Evolutionary conservation across 164 flowering plant genomes (phyloP), one percentile per base, ranked within the genome.

Genomic region (Echeveria elegans): DNA sequence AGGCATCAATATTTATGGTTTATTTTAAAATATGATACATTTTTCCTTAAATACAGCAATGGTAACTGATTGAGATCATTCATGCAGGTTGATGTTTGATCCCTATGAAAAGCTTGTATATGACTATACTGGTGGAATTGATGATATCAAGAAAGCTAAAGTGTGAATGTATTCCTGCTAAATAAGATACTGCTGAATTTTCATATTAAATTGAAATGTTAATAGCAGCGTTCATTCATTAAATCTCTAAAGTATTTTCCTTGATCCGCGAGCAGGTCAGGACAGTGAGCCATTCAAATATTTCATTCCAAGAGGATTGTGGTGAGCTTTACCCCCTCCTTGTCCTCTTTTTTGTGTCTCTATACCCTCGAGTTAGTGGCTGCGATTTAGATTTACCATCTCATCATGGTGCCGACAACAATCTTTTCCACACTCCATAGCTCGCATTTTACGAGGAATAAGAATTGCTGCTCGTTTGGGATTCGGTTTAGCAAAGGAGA

Each of bases 381-480:
- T 14, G 18, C 12, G 5, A 21, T 50, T n/a, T 50, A 24, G 6
- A 14, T 53, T 10, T 28, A 12, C 11, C 28, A 53, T 53, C 18
- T 2, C 10, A 10, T 24, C 11, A 2, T 53, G 31, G 26, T n/a
- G 10, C 2, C 23, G 21, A 62, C n/a, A n/a, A n/a, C n/a, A n/a
- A 30, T 30, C 16, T 24, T 36, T 70, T 15, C 29, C 7, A 3
- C 7, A 3, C 38, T 65, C 23, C 76, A 64, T 89, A 92, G 97
- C 99, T 80, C 96, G 97, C 38, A 88, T 95, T 69, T 73, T 95
- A 30, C 97, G 97, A 69, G 97, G 81, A 37, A 63, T 88, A 67
- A 85, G 99, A 75, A 80, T 95, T 77, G 97, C 94, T 32, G 97
- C 92, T 30, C 92, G 97, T 37, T 82, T 92, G 71, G 94, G 82